phyloP scores from a whole-genome alignment of 2,329 filamentous ascomycete genomes.

The Fusarium stilboides region DNA sequence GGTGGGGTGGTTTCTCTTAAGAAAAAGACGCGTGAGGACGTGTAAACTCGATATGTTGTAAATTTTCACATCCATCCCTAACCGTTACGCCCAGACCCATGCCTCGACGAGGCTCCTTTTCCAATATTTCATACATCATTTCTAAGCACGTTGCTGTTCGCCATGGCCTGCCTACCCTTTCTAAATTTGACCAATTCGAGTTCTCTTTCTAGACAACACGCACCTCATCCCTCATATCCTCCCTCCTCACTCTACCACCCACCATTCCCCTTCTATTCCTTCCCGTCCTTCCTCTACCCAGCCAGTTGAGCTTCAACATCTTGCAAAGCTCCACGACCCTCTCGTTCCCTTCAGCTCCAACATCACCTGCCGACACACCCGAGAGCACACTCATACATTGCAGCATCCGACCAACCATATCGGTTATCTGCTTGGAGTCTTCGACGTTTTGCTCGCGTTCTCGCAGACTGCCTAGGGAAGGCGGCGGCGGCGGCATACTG shows the following conservation, averaged over 20 bases:
- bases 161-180: background rate
- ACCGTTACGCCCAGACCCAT: background rate
- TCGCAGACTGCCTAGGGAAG: conserved; percentile 60
- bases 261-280: conserved; percentile 92
- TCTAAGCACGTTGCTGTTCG: conserved; percentile 1
- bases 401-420: conserved; percentile 94
- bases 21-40: no score
- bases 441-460: conserved; percentile 75
- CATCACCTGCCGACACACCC: conserved; percentile 64
- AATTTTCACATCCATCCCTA: background rate
- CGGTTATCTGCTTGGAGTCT: conserved; percentile 85
- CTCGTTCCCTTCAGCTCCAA: conserved; percentile 79
- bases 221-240: conserved; percentile 59
- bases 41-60: no score
- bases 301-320: conserved; percentile 96
- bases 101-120: background rate
- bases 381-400: conserved; percentile 95
- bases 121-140: conserved; percentile 3
- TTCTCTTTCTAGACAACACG: conserved; percentile 52
- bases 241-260: conserved; percentile 71
- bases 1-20: no score
- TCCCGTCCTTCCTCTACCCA: conserved; percentile 90
- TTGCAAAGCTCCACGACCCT: conserved; percentile 88
- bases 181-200: background rate
- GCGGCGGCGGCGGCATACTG: conserved; percentile 41